phyloP scores from a whole-genome alignment of 2,329 filamentous ascomycete species.

The Claviceps humidiphila region DNA sequence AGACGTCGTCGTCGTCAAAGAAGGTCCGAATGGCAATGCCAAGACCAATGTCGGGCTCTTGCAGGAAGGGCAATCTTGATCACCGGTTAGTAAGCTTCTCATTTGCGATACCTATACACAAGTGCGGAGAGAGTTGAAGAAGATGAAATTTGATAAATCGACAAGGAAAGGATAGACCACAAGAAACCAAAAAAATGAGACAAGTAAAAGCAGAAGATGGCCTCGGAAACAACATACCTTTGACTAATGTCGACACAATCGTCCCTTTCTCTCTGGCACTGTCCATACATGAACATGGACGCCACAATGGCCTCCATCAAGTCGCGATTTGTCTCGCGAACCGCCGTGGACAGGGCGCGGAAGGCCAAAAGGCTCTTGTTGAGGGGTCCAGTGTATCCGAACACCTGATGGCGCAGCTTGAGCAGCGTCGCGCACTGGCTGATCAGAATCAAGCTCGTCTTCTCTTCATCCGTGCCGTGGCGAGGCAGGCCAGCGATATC shows the following conservation, averaged over 20 bases:
- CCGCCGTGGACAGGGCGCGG: constrained; percentile 66
- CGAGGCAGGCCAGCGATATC: constrained; percentile 43
- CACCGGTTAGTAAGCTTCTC: constrained; percentile 2
- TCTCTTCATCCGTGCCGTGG: constrained; percentile 55
- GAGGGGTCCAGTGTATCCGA: constrained; percentile 88
- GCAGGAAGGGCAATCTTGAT: constrained; percentile 49
- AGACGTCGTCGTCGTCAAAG: constrained; percentile 54
- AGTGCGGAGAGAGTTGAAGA: background rate
- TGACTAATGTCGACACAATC: constrained; percentile 58
- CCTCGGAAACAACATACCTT: constrained; percentile 37
- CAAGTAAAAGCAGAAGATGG: background rate
- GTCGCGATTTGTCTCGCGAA: constrained; percentile 69
- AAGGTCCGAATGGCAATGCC: constrained; percentile 72
- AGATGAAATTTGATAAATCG: background rate
- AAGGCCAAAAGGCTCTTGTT: constrained; percentile 82
- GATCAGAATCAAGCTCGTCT: constrained; percentile 64
- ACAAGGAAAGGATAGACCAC: background rate
- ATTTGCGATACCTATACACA: background rate
- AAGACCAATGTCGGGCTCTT: constrained; percentile 60
- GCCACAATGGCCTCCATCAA: constrained; percentile 71
- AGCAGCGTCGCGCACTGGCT: constrained; percentile 76
- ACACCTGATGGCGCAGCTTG: constrained; percentile 66
- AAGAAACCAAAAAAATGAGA: background rate
- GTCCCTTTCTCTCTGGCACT: constrained; percentile 56
- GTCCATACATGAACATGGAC: constrained; percentile 68